phyloP scores from a whole-genome alignment of 306 rosid genomes.

The Begonia fuchsioides region DNA sequence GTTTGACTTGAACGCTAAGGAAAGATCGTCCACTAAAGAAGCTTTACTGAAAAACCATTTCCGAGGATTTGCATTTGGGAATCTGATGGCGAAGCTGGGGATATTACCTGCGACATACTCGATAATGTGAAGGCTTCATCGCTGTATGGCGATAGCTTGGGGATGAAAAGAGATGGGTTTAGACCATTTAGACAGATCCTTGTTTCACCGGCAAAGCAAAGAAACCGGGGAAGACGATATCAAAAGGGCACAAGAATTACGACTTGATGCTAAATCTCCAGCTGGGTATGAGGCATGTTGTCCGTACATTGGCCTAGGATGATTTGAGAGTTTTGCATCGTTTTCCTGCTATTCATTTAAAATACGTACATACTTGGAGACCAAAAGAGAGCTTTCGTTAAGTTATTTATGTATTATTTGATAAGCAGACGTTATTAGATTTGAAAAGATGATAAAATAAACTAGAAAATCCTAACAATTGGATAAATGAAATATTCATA shows the following conservation, averaged over 20 bases:
- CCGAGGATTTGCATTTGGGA: too few species aligned
- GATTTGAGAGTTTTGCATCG: slow-evolving; percentile 5
- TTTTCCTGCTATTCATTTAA: too few species aligned
- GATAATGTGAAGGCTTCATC: slow-evolving; percentile 85
- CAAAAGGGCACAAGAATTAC: slow-evolving; percentile 87
- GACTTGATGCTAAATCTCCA: slow-evolving; percentile 93
- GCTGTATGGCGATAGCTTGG: slow-evolving; percentile 30
- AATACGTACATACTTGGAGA: too few species aligned
- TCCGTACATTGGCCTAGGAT: slow-evolving; percentile 1
- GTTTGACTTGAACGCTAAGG: slow-evolving; percentile 36
- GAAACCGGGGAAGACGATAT: slow-evolving; percentile 66
- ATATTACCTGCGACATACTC: too few species aligned
- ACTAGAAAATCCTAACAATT: too few species aligned
- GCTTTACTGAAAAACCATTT: slow-evolving; percentile 46
- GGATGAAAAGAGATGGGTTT: slow-evolving; percentile 20
- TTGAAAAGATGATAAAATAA: too few species aligned
- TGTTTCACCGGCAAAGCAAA: slow-evolving; percentile 47
- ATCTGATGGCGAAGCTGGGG: too few species aligned
- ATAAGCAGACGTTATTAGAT: too few species aligned
- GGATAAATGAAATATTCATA: too few species aligned
- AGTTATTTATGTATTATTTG: too few species aligned
- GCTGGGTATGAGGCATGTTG: slow-evolving; percentile 73
- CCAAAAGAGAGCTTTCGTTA: too few species aligned
- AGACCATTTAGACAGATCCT: slow-evolving; percentile 31
- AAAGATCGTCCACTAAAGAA: slow-evolving; percentile 54